Evolutionary conservation across 345 rosid species (phyloP), one percentile per base, ranked within the genome.

Genomic region (Corymbia maculata): DNA sequence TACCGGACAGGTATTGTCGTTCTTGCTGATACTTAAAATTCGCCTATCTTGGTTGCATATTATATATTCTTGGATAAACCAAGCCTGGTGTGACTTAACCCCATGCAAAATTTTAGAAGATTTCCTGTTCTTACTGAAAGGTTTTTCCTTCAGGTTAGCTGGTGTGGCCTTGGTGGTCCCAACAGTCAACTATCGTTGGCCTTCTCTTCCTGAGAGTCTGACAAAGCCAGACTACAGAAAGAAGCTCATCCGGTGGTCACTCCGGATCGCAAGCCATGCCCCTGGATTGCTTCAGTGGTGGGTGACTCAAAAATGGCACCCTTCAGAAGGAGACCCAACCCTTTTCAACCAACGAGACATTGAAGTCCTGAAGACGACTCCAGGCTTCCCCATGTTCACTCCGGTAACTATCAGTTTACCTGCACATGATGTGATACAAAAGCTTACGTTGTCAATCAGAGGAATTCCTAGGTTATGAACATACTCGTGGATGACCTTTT

Each of bases 111-210:
- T 42, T 75, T 42, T 75, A 19, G 28, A 10, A 24, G 55, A 30
- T 80, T 85, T 50, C 49, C 89, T 89, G 17, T 75, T 55, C 88
- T 89, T 51, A 89, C 86, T 86, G 86, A 36, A 50, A 49, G 64
- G 51, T 50, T 75, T 8, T 80, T 36, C 87, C 61, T 88, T 92
- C 93, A 97, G 99, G 93, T 88, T 97, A 88, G 96, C 97, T 64
- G 99, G 99, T 86, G 97, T 90, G 85, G 94, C 96, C 9, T 87
- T 96, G 88, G 92, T 97, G 57, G 97, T 92, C 68, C 99, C 99
- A 11, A 94, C 94, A 9, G 91, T 94, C 70, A 97, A 96, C 88
- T 96, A 94, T 86, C 90, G 92, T 49, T 97, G 99, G 99, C 94
- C 95, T 28, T 97, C 98, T 51, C 92, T 97, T 90, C 99, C 99